These are phyloP conservation scores for Trichoderma asperellum DNA, from an alignment of 2,329 filamentous ascomycete genomes.

Conservation along the genomic window DNA sequence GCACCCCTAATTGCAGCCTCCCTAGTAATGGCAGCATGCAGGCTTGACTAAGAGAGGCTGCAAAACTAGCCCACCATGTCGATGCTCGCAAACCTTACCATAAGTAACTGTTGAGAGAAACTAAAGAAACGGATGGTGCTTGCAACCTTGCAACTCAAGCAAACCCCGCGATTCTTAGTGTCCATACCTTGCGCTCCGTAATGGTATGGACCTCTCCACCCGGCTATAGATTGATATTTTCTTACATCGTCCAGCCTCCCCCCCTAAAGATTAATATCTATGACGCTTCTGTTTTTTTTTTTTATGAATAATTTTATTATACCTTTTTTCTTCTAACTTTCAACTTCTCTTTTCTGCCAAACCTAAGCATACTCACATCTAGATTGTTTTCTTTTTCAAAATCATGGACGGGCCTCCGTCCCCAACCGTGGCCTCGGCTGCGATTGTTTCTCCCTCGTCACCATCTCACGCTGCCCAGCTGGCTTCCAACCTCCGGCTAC, in stretches of 20 bases:
- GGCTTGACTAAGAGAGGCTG: no score
- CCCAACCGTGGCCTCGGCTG: neutral
- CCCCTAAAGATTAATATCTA: neutral
- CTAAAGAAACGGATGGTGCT: neutral
- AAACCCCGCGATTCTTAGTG: neutral
- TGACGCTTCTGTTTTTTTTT: neutral
- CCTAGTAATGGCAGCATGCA: neutral
- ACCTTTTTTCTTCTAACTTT: neutral
- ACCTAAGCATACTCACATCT: neutral
- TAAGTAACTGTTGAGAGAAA: neutral
- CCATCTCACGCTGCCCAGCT: neutral
- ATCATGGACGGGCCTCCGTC: constrained; percentile 9
- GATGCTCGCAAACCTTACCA: neutral
- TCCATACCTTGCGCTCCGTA: neutral
- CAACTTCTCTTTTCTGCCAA: neutral
- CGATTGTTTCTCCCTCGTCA: neutral
- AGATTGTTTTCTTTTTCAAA: neutral
- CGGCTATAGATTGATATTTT: neutral
- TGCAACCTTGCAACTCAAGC: neutral
- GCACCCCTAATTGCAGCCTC: neutral
- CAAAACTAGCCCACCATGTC: neutral
- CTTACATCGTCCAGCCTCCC: neutral
- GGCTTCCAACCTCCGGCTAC: constrained; percentile 28
- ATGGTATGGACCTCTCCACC: neutral
- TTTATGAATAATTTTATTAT: neutral